A percentile compares a stretch with the other conserved stretches of the same genome.
These are phyloP conservation scores for Cytidiella melzeri DNA, from an alignment of 768 basidiomycete species.

Conservation along the genomic window DNA sequence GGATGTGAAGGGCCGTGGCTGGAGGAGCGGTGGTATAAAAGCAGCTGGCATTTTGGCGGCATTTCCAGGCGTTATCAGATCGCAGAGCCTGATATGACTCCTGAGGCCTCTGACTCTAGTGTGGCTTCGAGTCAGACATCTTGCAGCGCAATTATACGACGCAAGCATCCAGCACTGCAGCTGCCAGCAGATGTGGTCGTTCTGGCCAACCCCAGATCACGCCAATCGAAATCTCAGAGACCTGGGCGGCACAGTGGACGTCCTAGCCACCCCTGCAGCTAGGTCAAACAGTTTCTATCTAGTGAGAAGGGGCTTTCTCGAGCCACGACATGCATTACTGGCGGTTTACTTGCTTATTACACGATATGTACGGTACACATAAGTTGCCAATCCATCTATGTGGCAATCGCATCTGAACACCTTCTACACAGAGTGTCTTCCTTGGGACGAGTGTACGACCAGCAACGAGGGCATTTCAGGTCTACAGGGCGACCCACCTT, in stretches of 20 bases:
- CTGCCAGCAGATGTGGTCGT: not conserved
- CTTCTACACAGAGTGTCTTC: slow-evolving; percentile 57
- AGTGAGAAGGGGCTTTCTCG: too few species aligned
- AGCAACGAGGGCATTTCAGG: slow-evolving; percentile 87
- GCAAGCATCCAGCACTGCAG: slow-evolving; percentile 7
- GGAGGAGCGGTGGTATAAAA: slow-evolving; percentile 5
- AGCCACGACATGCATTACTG: too few species aligned
- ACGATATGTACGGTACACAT: too few species aligned
- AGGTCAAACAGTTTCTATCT: too few species aligned
- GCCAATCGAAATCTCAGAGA: not conserved
- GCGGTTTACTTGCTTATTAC: too few species aligned
- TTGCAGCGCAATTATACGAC: slow-evolving; percentile 5
- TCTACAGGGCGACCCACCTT: slow-evolving; percentile 54
- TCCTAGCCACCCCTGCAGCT: not conserved
- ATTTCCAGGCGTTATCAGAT: slow-evolving; percentile 12
- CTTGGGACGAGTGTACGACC: slow-evolving; percentile 61
- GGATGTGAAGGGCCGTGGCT: not conserved
- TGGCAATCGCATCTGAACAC: slow-evolving; percentile 38
- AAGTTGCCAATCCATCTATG: too few species aligned
- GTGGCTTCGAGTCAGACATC: slow-evolving; percentile 8
- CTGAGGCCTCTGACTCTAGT: slow-evolving; percentile 4
- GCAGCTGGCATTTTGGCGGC: slow-evolving; percentile 6
- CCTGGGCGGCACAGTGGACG: not conserved
- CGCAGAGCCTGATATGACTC: slow-evolving; percentile 10
- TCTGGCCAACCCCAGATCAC: not conserved